Evolutionary conservation across 192 early-diverging fungal genomes (phyloP), one percentile per base, ranked within the genome.

Genomic region (Ambispora gerdemannii): DNA sequence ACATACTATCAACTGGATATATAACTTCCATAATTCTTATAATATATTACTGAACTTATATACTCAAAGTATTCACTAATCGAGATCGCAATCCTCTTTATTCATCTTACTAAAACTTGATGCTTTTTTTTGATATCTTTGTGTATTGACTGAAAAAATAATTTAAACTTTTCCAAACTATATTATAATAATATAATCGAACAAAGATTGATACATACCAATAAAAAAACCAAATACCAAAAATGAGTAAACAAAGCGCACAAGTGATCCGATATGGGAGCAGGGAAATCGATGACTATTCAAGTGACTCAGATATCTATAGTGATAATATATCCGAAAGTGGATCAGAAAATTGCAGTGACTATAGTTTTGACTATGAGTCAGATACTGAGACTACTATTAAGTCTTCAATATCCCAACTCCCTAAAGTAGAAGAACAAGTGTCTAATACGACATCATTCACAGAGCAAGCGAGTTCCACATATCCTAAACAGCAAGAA

Each of bases 301-400:
- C n/a, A n/a, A n/a, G n/a, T n/a, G n/a, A n/a, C n/a, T 20, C 53
- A 55, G 53, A 55, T 55, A 55, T n/a, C 10, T 55, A 55, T 55
- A 55, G 53, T 20, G 53, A 55, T 55, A 55, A 55, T 55, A 55
- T 55, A 55, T 55, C 53, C n/a, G 53, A 55, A 55, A n/a, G 53
- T 55, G 53, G 24, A 55, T 55, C 53, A 25, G 53, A 55, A 55
- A 55, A 55, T 55, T 55, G 53, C n/a, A 55, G 53, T 11, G 53
- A 55, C 25, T 55, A n/a, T n/a, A n/a, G 27, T 34, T 28, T n/a
- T 24, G 8, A 28, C 3, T 60, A 60, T 60, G 58, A 60, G 27
- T 60, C 58, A 60, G 25, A 60, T 60, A 60, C 27, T 34, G 58
- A 60, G 58, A 60, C 58, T 47, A 47, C 43, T 47, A 47, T 47